Evolutionary conservation across 345 rosid genomes (phyloP).

Genomic region (Streptanthus diversifolius): DNA sequence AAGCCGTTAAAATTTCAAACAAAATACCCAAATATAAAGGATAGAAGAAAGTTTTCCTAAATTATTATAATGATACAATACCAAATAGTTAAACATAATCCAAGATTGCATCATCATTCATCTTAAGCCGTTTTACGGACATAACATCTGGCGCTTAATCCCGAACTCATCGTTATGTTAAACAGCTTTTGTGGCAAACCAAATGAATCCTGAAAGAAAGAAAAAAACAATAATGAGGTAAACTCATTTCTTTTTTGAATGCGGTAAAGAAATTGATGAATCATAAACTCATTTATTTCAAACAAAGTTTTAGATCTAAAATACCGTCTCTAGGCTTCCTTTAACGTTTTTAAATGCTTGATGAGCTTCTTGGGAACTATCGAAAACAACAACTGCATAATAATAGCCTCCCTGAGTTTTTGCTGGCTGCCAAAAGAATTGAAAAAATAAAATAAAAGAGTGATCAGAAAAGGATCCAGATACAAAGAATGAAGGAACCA

Average conservation of each 20-base stretch:
- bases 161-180: conserved; percentile 30
- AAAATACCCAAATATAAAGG: background rate
- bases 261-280: no score
- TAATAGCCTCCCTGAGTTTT: conserved; percentile 43
- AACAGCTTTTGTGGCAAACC: conserved; percentile 59
- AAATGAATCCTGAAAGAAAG: conserved; percentile 47
- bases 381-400: conserved; percentile 50
- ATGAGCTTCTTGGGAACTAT: conserved; percentile 46
- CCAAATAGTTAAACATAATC: background rate
- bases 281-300: background rate
- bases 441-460: background rate
- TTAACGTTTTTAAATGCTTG: conserved; percentile 47
- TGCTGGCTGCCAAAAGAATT: conserved; percentile 42
- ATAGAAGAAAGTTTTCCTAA: background rate
- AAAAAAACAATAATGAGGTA: background rate
- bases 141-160: conserved; percentile 33
- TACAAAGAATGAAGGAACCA: background rate
- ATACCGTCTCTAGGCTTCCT: conserved; percentile 53
- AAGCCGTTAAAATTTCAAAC: background rate
- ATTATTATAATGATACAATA: background rate
- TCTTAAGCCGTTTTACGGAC: conserved; percentile 51
- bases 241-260: no score
- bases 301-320: background rate
- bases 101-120: background rate
- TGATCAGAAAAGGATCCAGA: background rate